Evolutionary conservation across 2,329 filamentous ascomycete species (phyloP).

Genomic region (Didymella keratinophila): DNA sequence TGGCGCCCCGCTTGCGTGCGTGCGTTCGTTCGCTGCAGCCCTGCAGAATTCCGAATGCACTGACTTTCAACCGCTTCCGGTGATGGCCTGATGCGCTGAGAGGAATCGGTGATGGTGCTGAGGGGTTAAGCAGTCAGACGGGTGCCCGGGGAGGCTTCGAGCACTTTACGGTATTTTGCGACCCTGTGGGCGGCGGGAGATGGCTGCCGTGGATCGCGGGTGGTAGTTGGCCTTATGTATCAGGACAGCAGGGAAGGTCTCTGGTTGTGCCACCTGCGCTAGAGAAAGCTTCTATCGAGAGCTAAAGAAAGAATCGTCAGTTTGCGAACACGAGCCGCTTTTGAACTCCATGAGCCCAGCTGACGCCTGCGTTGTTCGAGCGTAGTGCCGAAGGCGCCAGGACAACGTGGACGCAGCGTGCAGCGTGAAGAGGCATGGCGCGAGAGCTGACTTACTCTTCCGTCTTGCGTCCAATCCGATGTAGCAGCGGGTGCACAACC

Average conservation of each 20-base stretch:
- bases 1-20: slow-evolving; percentile 38
- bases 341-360: slow-evolving; percentile 22
- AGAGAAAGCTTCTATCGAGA: slow-evolving; percentile 31
- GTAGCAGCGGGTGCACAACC: slow-evolving; percentile 21
- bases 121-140: slow-evolving; percentile 22
- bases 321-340: slow-evolving; percentile 31
- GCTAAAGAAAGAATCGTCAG: slow-evolving; percentile 37
- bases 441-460: slow-evolving; percentile 33
- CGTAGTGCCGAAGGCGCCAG: slow-evolving; percentile 26
- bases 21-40: slow-evolving; percentile 26
- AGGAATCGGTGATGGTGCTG: slow-evolving; percentile 32
- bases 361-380: slow-evolving; percentile 31
- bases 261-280: slow-evolving; percentile 27
- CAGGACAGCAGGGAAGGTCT: slow-evolving; percentile 19
- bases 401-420: slow-evolving; percentile 30
- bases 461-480: slow-evolving; percentile 25
- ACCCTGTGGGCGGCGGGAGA: slow-evolving; percentile 8
- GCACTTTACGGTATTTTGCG: slow-evolving; percentile 1
- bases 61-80: slow-evolving; percentile 38
- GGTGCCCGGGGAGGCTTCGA: slow-evolving; percentile 3
- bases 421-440: slow-evolving; percentile 24
- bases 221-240: slow-evolving; percentile 24
- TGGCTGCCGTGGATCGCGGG: slow-evolving; percentile 17
- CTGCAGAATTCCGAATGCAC: slow-evolving; percentile 32
- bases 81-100: slow-evolving; percentile 33